Percentiles rank a stretch among this genome's conserved stretches.
These are phyloP conservation scores for Rhodotorula mucilaginosa DNA, from an alignment of 1,284 basidiomycete genomes.

Conservation along the genomic window DNA sequence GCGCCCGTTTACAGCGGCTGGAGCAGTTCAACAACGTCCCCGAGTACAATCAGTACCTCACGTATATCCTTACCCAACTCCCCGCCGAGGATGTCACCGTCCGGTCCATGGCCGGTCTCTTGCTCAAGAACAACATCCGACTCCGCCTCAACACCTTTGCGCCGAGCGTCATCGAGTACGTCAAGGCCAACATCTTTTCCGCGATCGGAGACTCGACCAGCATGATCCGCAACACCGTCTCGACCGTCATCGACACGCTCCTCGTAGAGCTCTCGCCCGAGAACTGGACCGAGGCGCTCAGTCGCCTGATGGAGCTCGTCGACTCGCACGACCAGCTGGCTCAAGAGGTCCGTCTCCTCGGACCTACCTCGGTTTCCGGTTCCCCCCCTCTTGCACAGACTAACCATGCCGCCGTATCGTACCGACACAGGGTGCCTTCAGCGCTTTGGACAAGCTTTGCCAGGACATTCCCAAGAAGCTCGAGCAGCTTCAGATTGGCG, in stretches of 20 bases:
- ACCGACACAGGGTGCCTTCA: slow-evolving; percentile 77
- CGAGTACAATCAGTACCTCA: slow-evolving; percentile 95
- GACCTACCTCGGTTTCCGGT: too few species aligned
- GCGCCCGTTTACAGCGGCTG: slow-evolving; percentile 60
- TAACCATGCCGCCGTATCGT: background rate
- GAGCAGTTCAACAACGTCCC: slow-evolving; percentile 78
- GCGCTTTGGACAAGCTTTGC: slow-evolving; percentile 90
- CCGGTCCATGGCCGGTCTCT: slow-evolving; percentile 89
- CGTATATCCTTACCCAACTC: slow-evolving; percentile 81
- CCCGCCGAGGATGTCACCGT: slow-evolving; percentile 83
- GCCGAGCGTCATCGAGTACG: slow-evolving; percentile 69
- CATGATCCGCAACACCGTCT: slow-evolving; percentile 87
- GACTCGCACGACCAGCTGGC: slow-evolving; percentile 68
- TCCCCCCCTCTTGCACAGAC: background rate
- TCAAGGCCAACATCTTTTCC: slow-evolving; percentile 75
- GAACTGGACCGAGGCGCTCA: slow-evolving; percentile 89
- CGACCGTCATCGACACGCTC: slow-evolving; percentile 83
- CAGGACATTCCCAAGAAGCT: slow-evolving; percentile 95
- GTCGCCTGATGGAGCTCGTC: slow-evolving; percentile 72
- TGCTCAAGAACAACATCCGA: slow-evolving; percentile 85
- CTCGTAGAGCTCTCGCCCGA: slow-evolving; percentile 70
- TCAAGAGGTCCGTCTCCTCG: slow-evolving; percentile 71
- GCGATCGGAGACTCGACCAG: slow-evolving; percentile 74
- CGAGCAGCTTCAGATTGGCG: slow-evolving; percentile 80
- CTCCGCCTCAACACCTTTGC: slow-evolving; percentile 62